Conservation (phyloP, 2,329 filamentous ascomycete species). For the Escovopsis sp. region DNA sequence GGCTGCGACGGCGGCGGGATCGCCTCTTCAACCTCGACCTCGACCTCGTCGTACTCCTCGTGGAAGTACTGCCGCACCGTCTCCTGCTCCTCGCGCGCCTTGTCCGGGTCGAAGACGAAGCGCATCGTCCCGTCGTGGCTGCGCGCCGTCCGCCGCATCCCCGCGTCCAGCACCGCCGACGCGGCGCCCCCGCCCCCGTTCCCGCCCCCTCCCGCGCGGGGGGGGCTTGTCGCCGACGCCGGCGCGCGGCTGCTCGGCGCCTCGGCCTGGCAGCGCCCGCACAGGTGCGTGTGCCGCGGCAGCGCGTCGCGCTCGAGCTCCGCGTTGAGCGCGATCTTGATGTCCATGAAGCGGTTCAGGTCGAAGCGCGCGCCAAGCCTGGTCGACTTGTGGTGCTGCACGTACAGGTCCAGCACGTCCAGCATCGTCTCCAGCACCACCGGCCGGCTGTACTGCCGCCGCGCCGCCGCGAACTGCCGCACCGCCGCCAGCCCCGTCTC, state of each 20-base stretch:
- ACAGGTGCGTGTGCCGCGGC: slow-evolving; percentile 49
- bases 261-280: slow-evolving; percentile 33
- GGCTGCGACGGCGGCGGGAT: slow-evolving; percentile 20
- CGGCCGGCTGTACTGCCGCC: slow-evolving; percentile 30
- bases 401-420: slow-evolving; percentile 85
- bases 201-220: slow-evolving; percentile 14
- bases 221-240: slow-evolving; percentile 19
- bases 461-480: slow-evolving; percentile 32
- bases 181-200: slow-evolving; percentile 3
- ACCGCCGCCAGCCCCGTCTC: slow-evolving; percentile 37
- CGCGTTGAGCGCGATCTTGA: slow-evolving; percentile 77
- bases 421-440: slow-evolving; percentile 63
- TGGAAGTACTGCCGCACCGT: slow-evolving; percentile 54
- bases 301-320: slow-evolving; percentile 52
- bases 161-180: slow-evolving; percentile 21
- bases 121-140: slow-evolving; percentile 61
- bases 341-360: slow-evolving; percentile 65
- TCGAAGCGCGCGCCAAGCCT: slow-evolving; percentile 58
- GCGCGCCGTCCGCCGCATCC: slow-evolving; percentile 20
- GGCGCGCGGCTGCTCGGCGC: slow-evolving; percentile 9
- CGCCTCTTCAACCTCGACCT: slow-evolving; percentile 60
- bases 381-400: slow-evolving; percentile 62
- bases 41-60: slow-evolving; percentile 62
- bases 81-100: slow-evolving; percentile 56
- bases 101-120: slow-evolving; percentile 73